Base-by-base conservation (phyloP, 75 land plant species). In the Pseudotsuga menziesii region DNA sequence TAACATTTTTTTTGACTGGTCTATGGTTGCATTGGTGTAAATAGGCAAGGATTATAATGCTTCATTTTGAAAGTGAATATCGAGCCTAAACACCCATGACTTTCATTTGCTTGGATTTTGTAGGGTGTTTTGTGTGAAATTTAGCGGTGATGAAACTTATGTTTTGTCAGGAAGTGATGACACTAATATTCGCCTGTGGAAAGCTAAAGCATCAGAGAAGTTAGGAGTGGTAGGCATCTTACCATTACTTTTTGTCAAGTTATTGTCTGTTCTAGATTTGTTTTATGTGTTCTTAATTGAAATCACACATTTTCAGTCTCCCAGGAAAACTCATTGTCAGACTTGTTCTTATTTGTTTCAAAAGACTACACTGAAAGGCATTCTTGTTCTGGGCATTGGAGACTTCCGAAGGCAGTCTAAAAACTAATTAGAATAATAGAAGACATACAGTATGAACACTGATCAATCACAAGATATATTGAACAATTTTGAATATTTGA, bases 131-230 rank as follows among this genome's bases (percentile, higher is more conserved):
- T 87, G 90, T 78, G 99, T 94, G 25, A 94, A 86, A 79, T 90
- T 77, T 79, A 96, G 89, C 78, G 88, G 94, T 78, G 99, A 96
- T 85, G 94, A 84, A 36, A 78, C 87, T 56, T 96, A 96, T 77
- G 84, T 94, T 32, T 73, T 96, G 16, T 96, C 99, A 0, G 99
- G 99, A 22, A 96, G 99, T 86, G 99, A 96, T 82, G 99, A 96
- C 73, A 90, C 95, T 44, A 96, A 96, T 81, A 81, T 96, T 72
- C 91, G 99, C 26, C 81, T 96, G 17, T 96, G 99, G 99, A 96
- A 96, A 78, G 90, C 95, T 14, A 94, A 94, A 76, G 99, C 99
- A 72, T 92, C 99, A 58, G 98, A 96, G 78, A 97, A 96, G 82
- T 83, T 96, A 76, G 99, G 99, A 82, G 98, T 96, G 81, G 98